Base-by-base conservation (phyloP, 2,329 filamentous ascomycete species). In the Pseudogymnoascus sp. region DNA sequence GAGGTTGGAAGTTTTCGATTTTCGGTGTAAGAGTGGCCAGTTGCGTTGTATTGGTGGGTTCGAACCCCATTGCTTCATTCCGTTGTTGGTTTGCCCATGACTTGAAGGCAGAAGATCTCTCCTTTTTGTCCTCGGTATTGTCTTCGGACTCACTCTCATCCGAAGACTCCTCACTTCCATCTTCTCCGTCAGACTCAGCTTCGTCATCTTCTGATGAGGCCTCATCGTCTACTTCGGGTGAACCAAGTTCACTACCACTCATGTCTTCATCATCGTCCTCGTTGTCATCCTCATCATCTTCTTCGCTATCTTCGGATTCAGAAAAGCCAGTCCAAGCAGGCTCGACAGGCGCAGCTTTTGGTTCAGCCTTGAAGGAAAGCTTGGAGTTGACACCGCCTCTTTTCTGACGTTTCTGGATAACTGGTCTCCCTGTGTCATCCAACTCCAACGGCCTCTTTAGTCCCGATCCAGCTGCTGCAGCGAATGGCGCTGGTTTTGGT, bases 11-110 rank as follows among this genome's bases (percentile, higher is more conserved):
- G 60, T 84, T 83, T 11, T 78, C 76, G 2, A 80, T 78, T 60
- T 79, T 82, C 0, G 84, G 84, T 6, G 75, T 73, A 29, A 77
- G 72, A n/a, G 69, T 74, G 35, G 73, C 69, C 26, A 62, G 68
- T 39, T 68, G 58, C 24, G 66, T 67, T 61, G 69, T 73, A 10
- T 78, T 75, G 37, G 75, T 73, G 2, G 82, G 77, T 62, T 80
- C 67, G 66, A 82, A 86, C 0, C 92, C 92, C 33, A 95, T 78
- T 4, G 89, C 88, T 68, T 93, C 84, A 68, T 97, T 96, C 62
- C 92, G 84, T 74, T 94, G 88, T 68, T 90, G 85, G 31, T 87
- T 85, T 17, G 94, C 94, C 94, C 94, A 99, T 2, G 88, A 83
- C 73, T 97, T 97, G 80, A 99, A 99, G 0, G 90, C 91, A 1